Conservation (phyloP, 371 early-diverging fungal species). For the Mucor circinelloides region DNA sequence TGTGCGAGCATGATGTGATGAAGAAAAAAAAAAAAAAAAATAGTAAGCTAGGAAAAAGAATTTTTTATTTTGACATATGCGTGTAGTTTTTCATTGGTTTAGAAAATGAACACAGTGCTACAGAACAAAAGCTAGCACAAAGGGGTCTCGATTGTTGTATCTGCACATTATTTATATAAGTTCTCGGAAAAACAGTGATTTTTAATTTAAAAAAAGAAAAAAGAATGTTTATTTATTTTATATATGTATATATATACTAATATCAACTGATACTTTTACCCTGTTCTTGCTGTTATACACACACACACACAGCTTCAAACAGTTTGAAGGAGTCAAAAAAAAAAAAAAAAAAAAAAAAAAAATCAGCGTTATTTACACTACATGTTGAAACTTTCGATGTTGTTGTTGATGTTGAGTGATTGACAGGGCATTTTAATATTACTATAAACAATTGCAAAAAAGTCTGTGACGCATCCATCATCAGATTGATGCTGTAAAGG, state of each 20-base stretch:
- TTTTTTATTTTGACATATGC: conserved; percentile 2
- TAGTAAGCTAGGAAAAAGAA: background rate
- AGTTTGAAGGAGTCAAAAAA: conserved; percentile 13
- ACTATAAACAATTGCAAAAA: conserved; percentile 8
- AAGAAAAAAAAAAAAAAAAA: background rate
- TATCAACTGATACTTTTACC: conserved; percentile 10
- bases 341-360: background rate
- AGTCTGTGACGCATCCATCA: conserved; percentile 22
- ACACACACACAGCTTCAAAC: conserved; percentile 13
- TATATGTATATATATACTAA: conserved; percentile 1
- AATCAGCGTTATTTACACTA: conserved; percentile 5
- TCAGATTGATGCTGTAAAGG: background rate
- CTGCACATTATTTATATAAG: background rate
- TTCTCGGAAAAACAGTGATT: conserved; percentile 16
- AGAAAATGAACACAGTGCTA: background rate
- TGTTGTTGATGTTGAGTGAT: background rate
- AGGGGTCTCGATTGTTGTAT: conserved; percentile 5
- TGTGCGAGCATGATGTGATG: background rate
- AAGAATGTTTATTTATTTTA: conserved; percentile 2
- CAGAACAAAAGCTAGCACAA: background rate
- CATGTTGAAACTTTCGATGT: background rate
- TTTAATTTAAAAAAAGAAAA: conserved; percentile 7
- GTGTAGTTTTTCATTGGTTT: background rate
- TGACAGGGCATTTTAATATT: conserved; percentile 13
- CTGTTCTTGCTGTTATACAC: background rate